Percentiles rank a stretch among this genome's conserved stretches.
phyloP scores from a whole-genome alignment of 1,139 yeast genomes.

The Yamadazyma pseudoaaseri region DNA sequence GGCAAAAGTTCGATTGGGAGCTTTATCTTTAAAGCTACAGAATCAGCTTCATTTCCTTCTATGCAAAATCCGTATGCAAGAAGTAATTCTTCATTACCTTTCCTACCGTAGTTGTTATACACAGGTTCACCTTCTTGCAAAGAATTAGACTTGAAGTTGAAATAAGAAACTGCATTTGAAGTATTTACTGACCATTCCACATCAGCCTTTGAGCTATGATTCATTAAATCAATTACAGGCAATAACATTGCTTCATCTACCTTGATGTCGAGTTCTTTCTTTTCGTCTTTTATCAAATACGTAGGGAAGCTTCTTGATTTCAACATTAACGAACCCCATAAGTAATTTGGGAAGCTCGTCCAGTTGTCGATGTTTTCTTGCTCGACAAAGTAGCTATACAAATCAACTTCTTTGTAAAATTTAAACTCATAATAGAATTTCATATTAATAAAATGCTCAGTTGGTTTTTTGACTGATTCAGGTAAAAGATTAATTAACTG shows the following conservation, averaged over 20 bases:
- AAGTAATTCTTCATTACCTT: conserved; percentile 75
- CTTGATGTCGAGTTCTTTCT: conserved; percentile 20
- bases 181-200: conserved; percentile 58
- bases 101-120: conserved; percentile 81
- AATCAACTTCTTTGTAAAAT: conserved; percentile 40
- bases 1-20: conserved; percentile 37
- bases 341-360: conserved; percentile 63
- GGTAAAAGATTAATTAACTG: conserved; percentile 34
- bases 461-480: conserved; percentile 30
- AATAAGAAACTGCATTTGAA: conserved; percentile 16
- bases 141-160: conserved; percentile 31
- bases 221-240: conserved; percentile 77
- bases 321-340: conserved; percentile 74
- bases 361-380: conserved; percentile 38
- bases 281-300: conserved; percentile 33
- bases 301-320: conserved; percentile 80
- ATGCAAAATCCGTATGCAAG: conserved; percentile 70
- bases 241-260: conserved; percentile 63
- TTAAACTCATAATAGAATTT: conserved; percentile 49
- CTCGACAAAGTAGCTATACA: conserved; percentile 24
- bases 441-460: conserved; percentile 38
- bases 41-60: conserved; percentile 59
- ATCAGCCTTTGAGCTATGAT: conserved; percentile 62
- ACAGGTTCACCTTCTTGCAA: conserved; percentile 44
- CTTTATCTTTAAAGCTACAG: conserved; percentile 56